Base-by-base conservation (phyloP, 352 stramenopile species). In the Globisporangium middletonii region DNA sequence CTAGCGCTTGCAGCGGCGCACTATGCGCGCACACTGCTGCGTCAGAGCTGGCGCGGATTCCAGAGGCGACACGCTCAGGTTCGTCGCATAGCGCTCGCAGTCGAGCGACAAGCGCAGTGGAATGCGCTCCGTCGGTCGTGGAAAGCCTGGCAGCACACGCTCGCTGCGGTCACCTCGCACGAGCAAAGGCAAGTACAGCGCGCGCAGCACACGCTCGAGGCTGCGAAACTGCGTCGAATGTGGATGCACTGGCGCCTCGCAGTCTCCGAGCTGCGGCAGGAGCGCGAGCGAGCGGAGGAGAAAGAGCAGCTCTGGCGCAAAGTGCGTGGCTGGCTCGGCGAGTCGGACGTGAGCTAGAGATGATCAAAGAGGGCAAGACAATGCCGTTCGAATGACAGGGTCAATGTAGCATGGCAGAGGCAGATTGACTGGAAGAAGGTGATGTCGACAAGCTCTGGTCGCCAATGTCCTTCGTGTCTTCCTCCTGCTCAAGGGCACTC, bases 261-360 rank as follows among this genome's bases (percentile, higher is more conserved):
- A 2, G 61, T 59, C 2, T 55, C 28, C 4, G 75, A 79, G 49
- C 38, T 72, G 19, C 48, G 35, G 5, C 50, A 73, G 19, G 45
- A 73, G 30, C 56, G 65, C 30, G 51, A 78, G 58, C 53, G 67
- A 0, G 57, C 74, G 50, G 55, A 46, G 33, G 78, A 88, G 58
- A 90, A 88, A 50, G 66, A 80, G 43, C 57, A 69, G 38, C 50
- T 88, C 13, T 88, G 77, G 80, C 58, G 68, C 15, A 87, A 88
- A 60, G 78, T 86, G 28, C 72, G 78, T 2, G 62, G 63, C 3
- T 90, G 80, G 80, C 75, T 88, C 19, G 67, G 80, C 46, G 78
- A 88, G 38, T 70, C 54, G 54, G 28, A 45, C 9, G 41, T 7
- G 41, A 45, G 41, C 41, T 45, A 38, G 16, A 5, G 2, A 9